Evolutionary conservation across 306 rosid genomes (phyloP), one percentile per base, ranked within the genome.

Genomic region (Leucaena leucocephala): DNA sequence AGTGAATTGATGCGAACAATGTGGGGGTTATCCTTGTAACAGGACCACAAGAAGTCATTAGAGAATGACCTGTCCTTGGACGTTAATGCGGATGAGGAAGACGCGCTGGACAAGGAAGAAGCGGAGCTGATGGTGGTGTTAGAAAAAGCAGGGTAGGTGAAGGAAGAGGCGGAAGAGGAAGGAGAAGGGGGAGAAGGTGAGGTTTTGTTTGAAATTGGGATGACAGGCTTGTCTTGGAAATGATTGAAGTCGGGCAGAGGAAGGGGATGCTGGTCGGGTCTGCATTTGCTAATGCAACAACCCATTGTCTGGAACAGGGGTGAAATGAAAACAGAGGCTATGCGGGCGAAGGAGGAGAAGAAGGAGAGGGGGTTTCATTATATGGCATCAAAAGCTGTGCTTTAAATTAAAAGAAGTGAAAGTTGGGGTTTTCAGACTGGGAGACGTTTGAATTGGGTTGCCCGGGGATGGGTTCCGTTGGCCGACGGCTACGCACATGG

Each of bases 231-330:
- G 83, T 87, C 80, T 35, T 76, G 81, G 21, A 85, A 42, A 40
- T 69, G 72, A 21, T 38, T 43, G 17, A 34, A 40, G 0, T 76
- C 54, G 59, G 59, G 27, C 0, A 21, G 74, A 70, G 83, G 36
- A 15, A 35, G 71, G 67, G 81, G 19, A 15, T 78, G 73, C 68
- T 68, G 83, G 55, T 76, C 79, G 86, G 94, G 95, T 65, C 34
- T 85, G 91, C 93, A 93, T 90, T 93, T 95, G 90, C 99, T 93
- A 48, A 95, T 86, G 93, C 99, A 95, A 73, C 90, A 90, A 70
- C 97, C 98, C 99, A 95, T 93, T 83, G 13, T 15, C 5, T 0
- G 2, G 12, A n/a, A 3, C 0, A 38, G 42, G 48, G 33, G 48
- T n/a, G n/a, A n/a, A n/a, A n/a, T n/a, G n/a, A n/a, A n/a, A 49